These are phyloP conservation scores for Pinus albicaulis DNA, from an alignment of 75 land plant species.

Conservation along the genomic window DNA sequence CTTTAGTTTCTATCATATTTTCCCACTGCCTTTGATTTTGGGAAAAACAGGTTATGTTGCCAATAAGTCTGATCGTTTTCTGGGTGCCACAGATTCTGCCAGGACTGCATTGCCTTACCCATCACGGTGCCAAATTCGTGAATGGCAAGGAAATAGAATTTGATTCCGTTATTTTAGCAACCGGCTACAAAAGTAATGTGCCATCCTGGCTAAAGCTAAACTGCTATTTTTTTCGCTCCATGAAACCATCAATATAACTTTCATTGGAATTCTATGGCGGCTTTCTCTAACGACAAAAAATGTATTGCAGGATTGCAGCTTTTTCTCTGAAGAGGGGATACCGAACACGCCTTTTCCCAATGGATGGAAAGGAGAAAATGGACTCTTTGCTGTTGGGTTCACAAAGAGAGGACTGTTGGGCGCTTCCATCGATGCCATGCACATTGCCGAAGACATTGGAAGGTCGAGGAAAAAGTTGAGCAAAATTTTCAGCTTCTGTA, in stretches of 20 bases:
- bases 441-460: constrained; percentile 20
- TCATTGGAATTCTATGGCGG: no score
- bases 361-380: constrained; percentile 3
- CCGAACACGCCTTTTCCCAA: constrained; percentile 1
- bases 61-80: background rate
- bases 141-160: constrained; percentile 48
- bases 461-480: constrained; percentile 3
- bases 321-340: background rate
- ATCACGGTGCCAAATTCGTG: constrained; percentile 39
- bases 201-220: constrained; percentile 72
- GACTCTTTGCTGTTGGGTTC: constrained; percentile 21
- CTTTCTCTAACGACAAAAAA: no score
- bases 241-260: no score
- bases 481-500: background rate
- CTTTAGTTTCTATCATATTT: background rate
- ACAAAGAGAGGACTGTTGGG: constrained; percentile 19
- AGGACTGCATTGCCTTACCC: constrained; percentile 25
- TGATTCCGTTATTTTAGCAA: constrained; percentile 76
- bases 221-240: background rate
- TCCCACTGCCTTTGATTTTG: background rate
- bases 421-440: constrained; percentile 19
- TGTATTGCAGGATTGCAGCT: background rate
- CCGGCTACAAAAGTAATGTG: constrained; percentile 89
- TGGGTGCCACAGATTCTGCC: constrained; percentile 13
- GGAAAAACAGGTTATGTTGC: background rate